phyloP scores from a whole-genome alignment of 305 asterid genomes.

The Striga hermonthica region DNA sequence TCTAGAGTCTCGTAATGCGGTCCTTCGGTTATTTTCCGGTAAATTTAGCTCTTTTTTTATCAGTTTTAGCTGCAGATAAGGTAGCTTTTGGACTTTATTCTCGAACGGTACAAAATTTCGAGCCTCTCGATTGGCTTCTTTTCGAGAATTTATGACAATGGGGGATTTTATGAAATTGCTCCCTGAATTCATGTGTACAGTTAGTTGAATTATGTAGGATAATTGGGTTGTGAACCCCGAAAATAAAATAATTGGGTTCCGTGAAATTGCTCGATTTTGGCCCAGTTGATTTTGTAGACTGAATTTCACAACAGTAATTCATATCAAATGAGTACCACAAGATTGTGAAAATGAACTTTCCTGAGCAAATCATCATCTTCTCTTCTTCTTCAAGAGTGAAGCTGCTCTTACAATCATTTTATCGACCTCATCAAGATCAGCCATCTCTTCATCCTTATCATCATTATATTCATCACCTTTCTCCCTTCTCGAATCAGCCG shows the following conservation, averaged over 20 bases:
- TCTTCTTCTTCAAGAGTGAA: slow-evolving; percentile 75
- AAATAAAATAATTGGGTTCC: too few species aligned
- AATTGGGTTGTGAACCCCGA: background rate
- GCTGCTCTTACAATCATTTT: slow-evolving; percentile 70
- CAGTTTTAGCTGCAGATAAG: slow-evolving; percentile 18
- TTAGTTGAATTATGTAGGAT: slow-evolving; percentile 23
- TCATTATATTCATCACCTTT: slow-evolving; percentile 37
- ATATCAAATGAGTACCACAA: background rate
- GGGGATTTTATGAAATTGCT: background rate
- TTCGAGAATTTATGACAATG: slow-evolving; percentile 11
- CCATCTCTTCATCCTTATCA: slow-evolving; percentile 35
- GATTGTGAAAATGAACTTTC: too few species aligned
- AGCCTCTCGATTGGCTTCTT: slow-evolving; percentile 1
- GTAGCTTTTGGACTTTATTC: slow-evolving; percentile 1
- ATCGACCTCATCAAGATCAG: slow-evolving; percentile 80
- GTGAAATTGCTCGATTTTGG: too few species aligned
- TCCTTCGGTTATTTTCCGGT: slow-evolving; percentile 5
- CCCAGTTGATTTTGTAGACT: too few species aligned
- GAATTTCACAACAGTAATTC: too few species aligned
- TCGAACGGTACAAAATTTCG: background rate
- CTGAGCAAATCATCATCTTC: slow-evolving; percentile 32
- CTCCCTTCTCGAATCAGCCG: slow-evolving; percentile 56
- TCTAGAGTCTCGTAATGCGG: background rate
- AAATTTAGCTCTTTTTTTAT: slow-evolving; percentile 2
- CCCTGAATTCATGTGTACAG: slow-evolving; percentile 24